A percentile compares a stretch with the other conserved stretches of the same genome.
phyloP scores from a whole-genome alignment of 805 yeast genomes.

The Sugiyamaella valdiviana region DNA sequence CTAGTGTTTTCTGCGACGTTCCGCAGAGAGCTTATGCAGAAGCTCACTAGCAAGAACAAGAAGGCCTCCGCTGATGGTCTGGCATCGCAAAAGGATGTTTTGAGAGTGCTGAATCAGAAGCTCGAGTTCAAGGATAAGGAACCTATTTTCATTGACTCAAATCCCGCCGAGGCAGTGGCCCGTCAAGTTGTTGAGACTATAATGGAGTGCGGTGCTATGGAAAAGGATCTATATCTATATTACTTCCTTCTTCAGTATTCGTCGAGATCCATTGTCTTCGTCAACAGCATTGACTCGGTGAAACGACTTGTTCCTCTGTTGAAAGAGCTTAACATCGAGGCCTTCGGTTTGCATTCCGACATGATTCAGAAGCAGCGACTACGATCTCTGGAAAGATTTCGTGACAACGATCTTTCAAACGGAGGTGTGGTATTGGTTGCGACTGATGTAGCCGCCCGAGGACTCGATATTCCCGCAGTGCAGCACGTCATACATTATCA shows the following conservation, averaged over 20 bases:
- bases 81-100: conserved; percentile 46
- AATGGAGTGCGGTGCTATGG: conserved; percentile 84
- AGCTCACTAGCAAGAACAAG: conserved; percentile 44
- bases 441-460: conserved; percentile 98
- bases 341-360: conserved; percentile 80
- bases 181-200: conserved; percentile 73
- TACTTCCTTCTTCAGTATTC: conserved; percentile 82
- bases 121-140: conserved; percentile 59
- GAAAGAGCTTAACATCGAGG: conserved; percentile 55
- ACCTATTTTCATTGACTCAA: conserved; percentile 75
- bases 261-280: conserved; percentile 84
- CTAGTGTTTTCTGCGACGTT: conserved; percentile 95
- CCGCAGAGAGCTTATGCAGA: conserved; percentile 71
- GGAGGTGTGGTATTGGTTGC: conserved; percentile 64
- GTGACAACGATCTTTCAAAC: conserved; percentile 28
- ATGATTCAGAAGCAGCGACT: conserved; percentile 94
- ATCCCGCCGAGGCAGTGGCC: conserved; percentile 77
- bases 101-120: conserved; percentile 59
- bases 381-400: conserved; percentile 76
- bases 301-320: conserved; percentile 75
- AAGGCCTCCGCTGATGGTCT: conserved; percentile 22
- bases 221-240: conserved; percentile 83
- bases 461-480: conserved; percentile 84
- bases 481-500: conserved; percentile 96
- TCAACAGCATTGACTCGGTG: conserved; percentile 93